Conservation (phyloP, 805 yeast genomes). For the Teunomyces cretensis region DNA sequence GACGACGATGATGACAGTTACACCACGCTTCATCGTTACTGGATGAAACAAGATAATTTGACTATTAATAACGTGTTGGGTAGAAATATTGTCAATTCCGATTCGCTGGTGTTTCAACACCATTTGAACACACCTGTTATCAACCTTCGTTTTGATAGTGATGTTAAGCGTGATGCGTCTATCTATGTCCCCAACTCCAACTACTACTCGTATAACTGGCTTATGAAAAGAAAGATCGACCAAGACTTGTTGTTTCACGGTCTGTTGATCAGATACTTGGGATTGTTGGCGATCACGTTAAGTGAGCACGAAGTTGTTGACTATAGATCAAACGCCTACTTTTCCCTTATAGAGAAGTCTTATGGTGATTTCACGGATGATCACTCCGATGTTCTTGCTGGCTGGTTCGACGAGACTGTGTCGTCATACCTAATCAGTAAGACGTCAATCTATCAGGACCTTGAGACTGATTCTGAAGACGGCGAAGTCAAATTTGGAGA, state of each 20-base stretch:
- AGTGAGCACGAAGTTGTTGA: conserved; percentile 42
- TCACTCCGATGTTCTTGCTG: conserved; percentile 9
- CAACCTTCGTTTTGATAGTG: conserved; percentile 33
- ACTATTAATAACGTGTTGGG: conserved; percentile 35
- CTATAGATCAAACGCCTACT: conserved; percentile 22
- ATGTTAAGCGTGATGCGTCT: conserved; percentile 26
- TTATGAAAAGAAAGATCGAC: conserved; percentile 25
- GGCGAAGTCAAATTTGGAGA: conserved; percentile 10
- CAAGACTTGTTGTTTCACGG: conserved; percentile 30
- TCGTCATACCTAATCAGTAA: conserved; percentile 17
- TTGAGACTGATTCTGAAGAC: conserved; percentile 7
- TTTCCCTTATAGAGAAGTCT: conserved; percentile 14
- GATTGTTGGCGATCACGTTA: conserved; percentile 33
- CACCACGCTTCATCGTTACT: conserved; percentile 32
- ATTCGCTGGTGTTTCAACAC: conserved; percentile 33
- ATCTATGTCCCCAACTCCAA: conserved; percentile 36
- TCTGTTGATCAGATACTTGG: conserved; percentile 35
- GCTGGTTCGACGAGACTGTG: conserved; percentile 23
- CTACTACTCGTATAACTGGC: conserved; percentile 33
- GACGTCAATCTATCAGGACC: conserved; percentile 21
- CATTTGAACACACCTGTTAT: conserved; percentile 29
- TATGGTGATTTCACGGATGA: conserved; percentile 16
- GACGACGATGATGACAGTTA: conserved; percentile 16
- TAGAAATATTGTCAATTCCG: conserved; percentile 18
- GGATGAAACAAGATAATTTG: conserved; percentile 33